Conservation (phyloP, 257 asterid species). For the Verbena officinalis region DNA sequence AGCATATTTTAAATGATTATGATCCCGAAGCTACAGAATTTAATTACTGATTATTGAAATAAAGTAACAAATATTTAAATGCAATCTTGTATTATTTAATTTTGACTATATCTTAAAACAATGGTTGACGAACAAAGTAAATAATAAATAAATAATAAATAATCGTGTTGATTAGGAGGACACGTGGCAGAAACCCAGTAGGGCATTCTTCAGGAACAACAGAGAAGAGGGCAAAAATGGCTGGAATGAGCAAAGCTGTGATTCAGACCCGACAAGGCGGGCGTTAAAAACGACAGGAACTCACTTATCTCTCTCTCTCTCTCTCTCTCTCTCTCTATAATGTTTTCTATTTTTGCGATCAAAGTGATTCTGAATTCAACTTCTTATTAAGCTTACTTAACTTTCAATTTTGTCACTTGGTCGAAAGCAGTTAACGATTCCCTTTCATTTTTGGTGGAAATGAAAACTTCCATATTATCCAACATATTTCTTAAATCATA, state of each 20-base stretch:
- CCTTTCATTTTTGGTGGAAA: too few relatives aligned
- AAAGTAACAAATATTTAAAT: not conserved
- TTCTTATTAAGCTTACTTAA: constrained; percentile 11
- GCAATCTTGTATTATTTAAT: not conserved
- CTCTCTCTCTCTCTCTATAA: not conserved
- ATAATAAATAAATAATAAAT: too few relatives aligned
- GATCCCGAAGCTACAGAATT: not conserved
- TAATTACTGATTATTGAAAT: not conserved
- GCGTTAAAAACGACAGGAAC: constrained; percentile 7
- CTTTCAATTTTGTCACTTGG: not conserved
- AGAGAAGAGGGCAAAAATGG: not conserved
- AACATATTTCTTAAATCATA: constrained; percentile 13
- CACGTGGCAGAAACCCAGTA: constrained; percentile 23
- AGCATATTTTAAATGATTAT: not conserved
- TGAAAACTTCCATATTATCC: not conserved
- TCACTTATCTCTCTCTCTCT: not conserved
- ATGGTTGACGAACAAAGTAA: not conserved
- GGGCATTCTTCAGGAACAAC: not conserved
- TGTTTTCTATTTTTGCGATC: not conserved
- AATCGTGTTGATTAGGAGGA: not conserved
- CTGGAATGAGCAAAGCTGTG: constrained; percentile 10
- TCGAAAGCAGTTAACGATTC: too few relatives aligned
- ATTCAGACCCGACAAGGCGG: constrained; percentile 20
- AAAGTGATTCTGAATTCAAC: constrained; percentile 8
- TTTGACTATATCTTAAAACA: not conserved